Conservation (phyloP, 106 monocot genomes). For the Acorus calamus region DNA sequence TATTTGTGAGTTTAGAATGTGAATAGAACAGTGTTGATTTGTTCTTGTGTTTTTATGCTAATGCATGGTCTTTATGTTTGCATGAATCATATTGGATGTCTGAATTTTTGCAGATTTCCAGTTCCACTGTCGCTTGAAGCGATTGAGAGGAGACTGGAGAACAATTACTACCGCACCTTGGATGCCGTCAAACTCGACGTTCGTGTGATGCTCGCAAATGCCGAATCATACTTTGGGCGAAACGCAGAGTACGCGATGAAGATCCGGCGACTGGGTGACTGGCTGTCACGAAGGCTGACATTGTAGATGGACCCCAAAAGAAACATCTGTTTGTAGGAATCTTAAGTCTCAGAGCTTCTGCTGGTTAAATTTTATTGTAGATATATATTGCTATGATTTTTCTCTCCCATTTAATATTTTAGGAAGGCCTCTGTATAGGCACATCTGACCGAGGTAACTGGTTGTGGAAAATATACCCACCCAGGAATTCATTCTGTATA, state of each 20-base stretch:
- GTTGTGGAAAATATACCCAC: too few species aligned
- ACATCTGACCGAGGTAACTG: too few species aligned
- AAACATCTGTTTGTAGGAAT: slow-evolving; percentile 27
- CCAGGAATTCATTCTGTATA: too few species aligned
- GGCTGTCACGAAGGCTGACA: slow-evolving; percentile 21
- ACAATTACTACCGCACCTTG: slow-evolving; percentile 79
- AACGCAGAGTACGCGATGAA: slow-evolving; percentile 46
- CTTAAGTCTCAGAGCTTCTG: too few species aligned
- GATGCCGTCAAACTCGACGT: slow-evolving; percentile 68
- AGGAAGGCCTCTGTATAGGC: too few species aligned
- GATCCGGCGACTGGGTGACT: slow-evolving; percentile 43
- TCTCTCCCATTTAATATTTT: too few species aligned
- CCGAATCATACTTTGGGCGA: slow-evolving; percentile 56
- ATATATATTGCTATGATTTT: too few species aligned
- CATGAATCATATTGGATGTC: background rate
- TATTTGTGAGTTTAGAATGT: too few species aligned
- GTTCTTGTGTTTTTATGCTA: too few species aligned
- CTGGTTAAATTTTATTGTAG: too few species aligned
- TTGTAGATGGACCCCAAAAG: slow-evolving; percentile 21
- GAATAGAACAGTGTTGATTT: too few species aligned
- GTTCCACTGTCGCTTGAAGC: slow-evolving; percentile 78
- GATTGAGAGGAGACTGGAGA: slow-evolving; percentile 69
- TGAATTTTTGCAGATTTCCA: slow-evolving; percentile 49
- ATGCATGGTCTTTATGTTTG: background rate
- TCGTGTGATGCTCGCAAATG: slow-evolving; percentile 66